A percentile compares a stretch with the other conserved stretches of the same genome.
These are phyloP conservation scores for Mycena alexandri DNA, from an alignment of 768 basidiomycete species.

Conservation along the genomic window DNA sequence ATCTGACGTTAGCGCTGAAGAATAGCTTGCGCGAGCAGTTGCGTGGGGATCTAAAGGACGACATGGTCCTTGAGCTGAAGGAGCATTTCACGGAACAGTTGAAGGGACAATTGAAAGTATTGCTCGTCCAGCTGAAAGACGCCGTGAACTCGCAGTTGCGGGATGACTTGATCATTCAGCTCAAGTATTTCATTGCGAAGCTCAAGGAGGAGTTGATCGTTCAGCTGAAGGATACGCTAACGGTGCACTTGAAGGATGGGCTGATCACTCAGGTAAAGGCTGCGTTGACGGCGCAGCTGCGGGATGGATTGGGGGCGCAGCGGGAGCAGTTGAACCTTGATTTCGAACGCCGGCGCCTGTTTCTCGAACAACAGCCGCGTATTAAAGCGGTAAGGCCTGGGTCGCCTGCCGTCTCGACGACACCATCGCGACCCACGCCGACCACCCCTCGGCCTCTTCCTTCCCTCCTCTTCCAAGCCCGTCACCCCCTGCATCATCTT, in stretches of 20 bases:
- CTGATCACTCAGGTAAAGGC: constrained; percentile 37
- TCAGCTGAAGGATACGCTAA: constrained; percentile 37
- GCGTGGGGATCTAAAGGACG: constrained; percentile 36
- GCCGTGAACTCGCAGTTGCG: constrained; percentile 36
- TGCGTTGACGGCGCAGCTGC: constrained; percentile 36
- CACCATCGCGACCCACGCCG: constrained; percentile 25
- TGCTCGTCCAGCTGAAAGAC: constrained; percentile 31
- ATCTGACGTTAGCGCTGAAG: constrained; percentile 30
- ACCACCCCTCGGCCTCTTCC: constrained; percentile 26
- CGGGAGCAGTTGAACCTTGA: constrained; percentile 38
- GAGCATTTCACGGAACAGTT: constrained; percentile 34
- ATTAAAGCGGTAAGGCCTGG: constrained; percentile 26
- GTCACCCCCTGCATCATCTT: constrained; percentile 38
- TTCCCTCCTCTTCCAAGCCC: constrained; percentile 32
- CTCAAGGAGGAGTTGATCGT: constrained; percentile 37
- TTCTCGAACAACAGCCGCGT: constrained; percentile 37
- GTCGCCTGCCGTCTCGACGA: constrained; percentile 26
- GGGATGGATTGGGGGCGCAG: constrained; percentile 37
- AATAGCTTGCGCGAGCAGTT: constrained; percentile 29
- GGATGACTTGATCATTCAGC: constrained; percentile 35
- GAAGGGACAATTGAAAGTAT: constrained; percentile 30
- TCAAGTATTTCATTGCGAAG: constrained; percentile 39
- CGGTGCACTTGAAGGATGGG: constrained; percentile 38
- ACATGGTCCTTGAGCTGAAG: constrained; percentile 30
- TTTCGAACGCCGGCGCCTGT: constrained; percentile 37